Evolutionary conservation across 495 filamentous ascomycete species (phyloP).

Genomic region (Trichoderma erinaceum): DNA sequence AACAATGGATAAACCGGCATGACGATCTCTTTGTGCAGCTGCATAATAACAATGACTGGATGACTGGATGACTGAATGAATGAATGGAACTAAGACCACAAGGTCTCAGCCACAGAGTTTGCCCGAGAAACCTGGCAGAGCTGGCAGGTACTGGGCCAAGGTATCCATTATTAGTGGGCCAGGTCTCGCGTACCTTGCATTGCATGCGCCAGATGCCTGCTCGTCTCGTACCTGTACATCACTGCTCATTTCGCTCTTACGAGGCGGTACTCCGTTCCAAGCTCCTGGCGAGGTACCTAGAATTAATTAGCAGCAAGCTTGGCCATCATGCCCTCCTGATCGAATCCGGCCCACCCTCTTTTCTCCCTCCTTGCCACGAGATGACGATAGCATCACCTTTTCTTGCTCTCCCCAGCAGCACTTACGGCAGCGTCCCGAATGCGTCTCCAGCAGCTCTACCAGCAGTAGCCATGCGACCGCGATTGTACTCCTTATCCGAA

Average conservation of each 20-base stretch:
- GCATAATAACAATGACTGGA: not conserved
- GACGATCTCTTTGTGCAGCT: not conserved
- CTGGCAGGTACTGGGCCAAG: not conserved
- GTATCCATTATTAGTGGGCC: not conserved
- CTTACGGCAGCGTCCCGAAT: conserved; percentile 5
- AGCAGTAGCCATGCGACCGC: conserved; percentile 14
- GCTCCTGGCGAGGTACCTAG: not conserved
- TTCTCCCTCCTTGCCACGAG: not conserved
- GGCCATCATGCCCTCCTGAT: not conserved
- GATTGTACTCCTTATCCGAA: conserved; percentile 4
- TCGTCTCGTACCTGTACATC: not conserved
- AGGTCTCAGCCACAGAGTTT: not conserved
- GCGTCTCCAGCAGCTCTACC: not conserved
- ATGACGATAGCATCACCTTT: not conserved
- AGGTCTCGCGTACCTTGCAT: conserved; percentile 12
- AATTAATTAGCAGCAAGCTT: not conserved
- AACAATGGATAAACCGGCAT: not conserved
- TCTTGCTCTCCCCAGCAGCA: conserved; percentile 17
- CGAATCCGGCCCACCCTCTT: not conserved
- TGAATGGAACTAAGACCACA: not conserved
- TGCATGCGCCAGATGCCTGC: not conserved
- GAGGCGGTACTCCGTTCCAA: not conserved
- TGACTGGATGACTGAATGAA: not conserved
- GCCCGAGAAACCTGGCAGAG: not conserved
- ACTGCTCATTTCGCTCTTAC: not conserved